These are phyloP conservation scores for Aureobasidium sp. DNA, from an alignment of 2,329 filamentous ascomycete genomes.

Conservation along the genomic window DNA sequence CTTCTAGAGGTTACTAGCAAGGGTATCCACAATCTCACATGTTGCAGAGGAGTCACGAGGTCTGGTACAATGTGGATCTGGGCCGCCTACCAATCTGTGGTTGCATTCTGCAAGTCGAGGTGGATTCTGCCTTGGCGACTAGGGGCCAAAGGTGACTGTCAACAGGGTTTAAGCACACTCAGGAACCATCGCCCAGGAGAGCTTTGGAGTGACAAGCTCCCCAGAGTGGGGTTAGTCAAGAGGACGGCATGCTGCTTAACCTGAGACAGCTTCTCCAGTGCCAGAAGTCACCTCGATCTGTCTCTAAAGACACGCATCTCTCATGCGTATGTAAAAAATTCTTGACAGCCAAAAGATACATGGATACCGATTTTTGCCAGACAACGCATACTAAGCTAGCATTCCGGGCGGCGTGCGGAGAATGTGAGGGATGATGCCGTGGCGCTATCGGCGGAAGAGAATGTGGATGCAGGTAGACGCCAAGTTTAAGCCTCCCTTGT, in stretches of 20 bases:
- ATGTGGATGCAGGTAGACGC: neutral
- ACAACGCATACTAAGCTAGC: neutral
- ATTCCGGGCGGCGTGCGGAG: constrained; percentile 3
- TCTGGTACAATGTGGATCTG: neutral
- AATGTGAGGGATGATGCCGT: constrained; percentile 5
- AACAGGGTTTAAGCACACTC: neutral
- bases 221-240: neutral
- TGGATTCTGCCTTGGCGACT: constrained; percentile 2
- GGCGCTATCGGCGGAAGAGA: neutral
- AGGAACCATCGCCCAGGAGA: neutral
- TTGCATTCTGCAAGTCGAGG: constrained; percentile 1
- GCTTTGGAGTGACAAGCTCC: neutral
- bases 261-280: neutral
- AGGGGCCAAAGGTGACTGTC: constrained; percentile 1
- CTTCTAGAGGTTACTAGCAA: constrained; percentile 5
- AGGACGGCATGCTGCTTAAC: neutral
- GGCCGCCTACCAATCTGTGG: constrained; percentile 1
- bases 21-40: constrained; percentile 7
- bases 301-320: neutral
- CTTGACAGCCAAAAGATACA: neutral
- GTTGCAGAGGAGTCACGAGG: neutral
- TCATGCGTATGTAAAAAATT: neutral
- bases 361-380: neutral
- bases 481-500: neutral
- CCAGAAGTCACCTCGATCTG: neutral